Conservation (phyloP, 148 eudicot species). For the Polygonum aviculare region DNA sequence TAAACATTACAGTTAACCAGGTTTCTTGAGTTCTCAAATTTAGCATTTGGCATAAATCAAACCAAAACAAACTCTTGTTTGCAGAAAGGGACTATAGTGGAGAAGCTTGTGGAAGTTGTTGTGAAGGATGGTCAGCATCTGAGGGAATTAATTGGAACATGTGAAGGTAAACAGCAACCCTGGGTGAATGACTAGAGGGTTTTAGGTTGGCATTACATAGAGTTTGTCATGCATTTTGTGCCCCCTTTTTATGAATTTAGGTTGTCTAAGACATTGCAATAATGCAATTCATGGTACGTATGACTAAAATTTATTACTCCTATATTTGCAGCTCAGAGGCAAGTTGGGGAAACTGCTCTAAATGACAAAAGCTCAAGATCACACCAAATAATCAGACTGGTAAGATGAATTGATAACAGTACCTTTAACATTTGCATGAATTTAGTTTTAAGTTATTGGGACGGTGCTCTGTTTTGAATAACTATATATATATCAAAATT, state of each 20-base stretch:
- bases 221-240: neutral
- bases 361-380: conserved; percentile 98
- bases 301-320: neutral
- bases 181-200: neutral
- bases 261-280: neutral
- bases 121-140: conserved; percentile 67
- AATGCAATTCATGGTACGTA: neutral
- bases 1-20: conserved; percentile 1
- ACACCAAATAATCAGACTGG: conserved; percentile 89
- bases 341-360: conserved; percentile 88
- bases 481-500: neutral
- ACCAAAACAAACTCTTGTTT: conserved; percentile 15
- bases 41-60: neutral
- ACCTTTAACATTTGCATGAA: neutral
- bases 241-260: neutral
- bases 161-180: conserved; percentile 60
- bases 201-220: neutral
- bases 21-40: conserved; percentile 6
- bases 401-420: conserved; percentile 16
- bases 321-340: conserved; percentile 73
- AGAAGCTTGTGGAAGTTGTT: conserved; percentile 71
- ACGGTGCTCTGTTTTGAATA: neutral
- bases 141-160: conserved; percentile 55
- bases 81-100: conserved; percentile 92
- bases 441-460: neutral